Percentiles rank a stretch among this genome's conserved stretches.
phyloP scores from a whole-genome alignment of 192 early-diverging fungal genomes.

The Coemansia sp. region DNA sequence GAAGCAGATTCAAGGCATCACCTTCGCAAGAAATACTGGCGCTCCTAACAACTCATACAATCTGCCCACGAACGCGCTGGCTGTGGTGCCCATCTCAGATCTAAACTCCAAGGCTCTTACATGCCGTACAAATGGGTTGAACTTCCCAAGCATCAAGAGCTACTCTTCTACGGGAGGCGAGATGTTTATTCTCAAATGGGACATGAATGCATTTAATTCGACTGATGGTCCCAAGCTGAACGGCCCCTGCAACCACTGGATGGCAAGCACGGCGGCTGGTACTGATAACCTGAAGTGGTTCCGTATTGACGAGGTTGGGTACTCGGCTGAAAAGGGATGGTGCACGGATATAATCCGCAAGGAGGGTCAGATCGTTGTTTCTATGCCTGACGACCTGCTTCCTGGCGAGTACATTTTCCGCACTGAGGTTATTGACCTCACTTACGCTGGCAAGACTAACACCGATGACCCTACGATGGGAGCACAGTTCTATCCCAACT shows the following conservation, averaged over 20 bases:
- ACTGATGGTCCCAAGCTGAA: background rate
- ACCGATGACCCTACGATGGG: constrained; percentile 1
- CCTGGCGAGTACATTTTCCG: constrained; percentile 1
- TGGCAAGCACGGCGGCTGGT: background rate
- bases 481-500: constrained; percentile 1
- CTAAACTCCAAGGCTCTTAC: background rate
- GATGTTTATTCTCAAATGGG: background rate
- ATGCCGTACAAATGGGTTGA: background rate
- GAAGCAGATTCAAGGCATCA: background rate
- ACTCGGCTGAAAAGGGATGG: background rate
- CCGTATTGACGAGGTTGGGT: background rate
- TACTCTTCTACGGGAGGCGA: background rate
- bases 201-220: background rate
- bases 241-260: background rate
- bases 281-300: constrained; percentile 5
- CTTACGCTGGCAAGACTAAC: background rate
- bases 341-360: background rate
- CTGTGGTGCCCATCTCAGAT: background rate
- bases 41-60: background rate
- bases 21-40: background rate
- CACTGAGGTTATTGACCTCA: constrained; percentile 2
- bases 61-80: background rate
- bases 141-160: background rate
- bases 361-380: background rate
- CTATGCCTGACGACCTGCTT: constrained; percentile 1